Evolutionary conservation across 2,329 filamentous ascomycete genomes (phyloP).

Genomic region (Verticillium dahliae): DNA sequence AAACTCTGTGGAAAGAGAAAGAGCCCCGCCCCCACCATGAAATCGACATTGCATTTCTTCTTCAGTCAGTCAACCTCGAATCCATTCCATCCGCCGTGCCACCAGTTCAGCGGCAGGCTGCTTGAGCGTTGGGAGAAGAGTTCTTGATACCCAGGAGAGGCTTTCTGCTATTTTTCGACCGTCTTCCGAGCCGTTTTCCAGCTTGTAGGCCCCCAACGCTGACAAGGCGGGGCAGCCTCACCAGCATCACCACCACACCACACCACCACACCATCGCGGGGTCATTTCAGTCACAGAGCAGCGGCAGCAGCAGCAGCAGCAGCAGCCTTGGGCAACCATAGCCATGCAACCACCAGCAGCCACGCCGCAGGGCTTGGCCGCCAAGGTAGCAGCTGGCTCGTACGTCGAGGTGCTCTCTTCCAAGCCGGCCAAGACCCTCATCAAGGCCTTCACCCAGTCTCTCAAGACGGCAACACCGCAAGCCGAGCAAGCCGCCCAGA

Average conservation of each 20-base stretch:
- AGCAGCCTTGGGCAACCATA: neutral
- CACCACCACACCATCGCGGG: neutral
- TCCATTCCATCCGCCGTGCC: too few relatives aligned
- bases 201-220: neutral
- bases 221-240: neutral
- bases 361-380: neutral
- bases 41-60: slow-evolving; percentile 5
- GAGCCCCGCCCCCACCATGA: slow-evolving; percentile 15
- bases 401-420: neutral
- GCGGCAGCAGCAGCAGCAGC: too few relatives aligned
- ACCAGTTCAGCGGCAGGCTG: too few relatives aligned
- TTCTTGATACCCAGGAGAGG: neutral
- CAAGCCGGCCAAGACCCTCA: neutral
- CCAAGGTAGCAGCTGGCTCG: neutral
- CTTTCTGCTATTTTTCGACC: neutral
- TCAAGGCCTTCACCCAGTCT: neutral
- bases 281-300: neutral
- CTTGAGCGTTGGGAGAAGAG: neutral
- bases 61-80: too few relatives aligned
- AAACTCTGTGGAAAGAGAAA: slow-evolving; percentile 9
- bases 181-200: neutral
- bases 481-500: neutral
- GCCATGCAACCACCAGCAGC: neutral
- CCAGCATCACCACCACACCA: too few relatives aligned
- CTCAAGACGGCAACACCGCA: neutral